Evolutionary conservation across 352 stramenopile genomes (phyloP).

Genomic region (Phytophthora boehmeriae): DNA sequence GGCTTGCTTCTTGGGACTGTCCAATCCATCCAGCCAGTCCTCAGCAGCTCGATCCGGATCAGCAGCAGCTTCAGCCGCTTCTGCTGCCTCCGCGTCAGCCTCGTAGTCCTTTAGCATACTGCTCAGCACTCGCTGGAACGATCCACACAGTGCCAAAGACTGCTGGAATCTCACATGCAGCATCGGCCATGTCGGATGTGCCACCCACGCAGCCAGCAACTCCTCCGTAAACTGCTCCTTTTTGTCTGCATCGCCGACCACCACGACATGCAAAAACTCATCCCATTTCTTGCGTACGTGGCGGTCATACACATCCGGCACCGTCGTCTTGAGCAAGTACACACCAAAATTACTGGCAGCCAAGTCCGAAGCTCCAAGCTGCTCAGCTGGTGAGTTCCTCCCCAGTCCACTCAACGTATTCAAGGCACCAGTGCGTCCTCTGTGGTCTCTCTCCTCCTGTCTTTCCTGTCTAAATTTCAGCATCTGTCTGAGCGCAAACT

Average conservation of each 20-base stretch:
- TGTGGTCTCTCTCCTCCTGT: constrained; percentile 51
- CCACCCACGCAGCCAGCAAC: constrained; percentile 56
- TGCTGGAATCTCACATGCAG: constrained; percentile 63
- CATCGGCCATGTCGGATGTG: constrained; percentile 66
- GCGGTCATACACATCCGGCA: constrained; percentile 68
- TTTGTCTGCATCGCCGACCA: constrained; percentile 52
- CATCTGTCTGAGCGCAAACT: constrained; percentile 64
- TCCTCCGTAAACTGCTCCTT: constrained; percentile 73
- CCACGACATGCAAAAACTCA: constrained; percentile 73
- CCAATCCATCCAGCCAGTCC: constrained; percentile 28
- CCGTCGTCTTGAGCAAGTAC: constrained; percentile 60
- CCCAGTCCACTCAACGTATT: constrained; percentile 17
- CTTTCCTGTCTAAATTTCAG: constrained; percentile 57
- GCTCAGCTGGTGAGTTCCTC: constrained; percentile 11
- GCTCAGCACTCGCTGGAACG: constrained; percentile 54
- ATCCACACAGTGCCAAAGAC: constrained; percentile 54
- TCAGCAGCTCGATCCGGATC: constrained; percentile 26
- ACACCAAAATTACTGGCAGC: constrained; percentile 64
- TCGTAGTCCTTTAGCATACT: constrained; percentile 43
- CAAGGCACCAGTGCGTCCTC: constrained; percentile 22
- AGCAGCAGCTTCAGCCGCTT: constrained; percentile 23
- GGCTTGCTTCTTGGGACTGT: constrained; percentile 26
- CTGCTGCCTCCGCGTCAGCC: constrained; percentile 25
- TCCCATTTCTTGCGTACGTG: constrained; percentile 72
- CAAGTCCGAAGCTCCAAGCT: constrained; percentile 27